Evolutionary conservation across 345 rosid species (phyloP).

Genomic region (Gossypium raimondii): DNA sequence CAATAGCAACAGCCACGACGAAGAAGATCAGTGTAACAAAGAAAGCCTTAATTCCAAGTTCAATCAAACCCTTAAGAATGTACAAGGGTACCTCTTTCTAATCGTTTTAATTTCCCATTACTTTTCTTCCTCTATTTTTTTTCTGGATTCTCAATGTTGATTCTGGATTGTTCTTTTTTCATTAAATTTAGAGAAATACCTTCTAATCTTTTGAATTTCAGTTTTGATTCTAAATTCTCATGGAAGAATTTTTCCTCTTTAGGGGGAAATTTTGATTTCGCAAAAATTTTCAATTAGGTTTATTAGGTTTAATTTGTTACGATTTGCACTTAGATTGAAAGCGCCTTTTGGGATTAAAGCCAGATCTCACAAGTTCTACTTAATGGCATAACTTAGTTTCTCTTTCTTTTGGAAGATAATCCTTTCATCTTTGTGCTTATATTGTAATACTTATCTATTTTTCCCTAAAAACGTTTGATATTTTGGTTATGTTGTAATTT

Average conservation of each 20-base stretch:
- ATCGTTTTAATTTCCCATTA: not conserved
- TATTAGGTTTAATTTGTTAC: not conserved
- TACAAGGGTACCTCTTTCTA: slow-evolving; percentile 53
- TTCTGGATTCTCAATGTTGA: slow-evolving; percentile 1
- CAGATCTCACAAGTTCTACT: slow-evolving; percentile 22
- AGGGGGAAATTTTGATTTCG: not conserved
- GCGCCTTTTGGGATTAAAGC: slow-evolving; percentile 12
- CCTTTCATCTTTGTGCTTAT: too few species aligned
- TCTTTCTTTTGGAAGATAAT: not conserved
- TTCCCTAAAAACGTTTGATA: not conserved
- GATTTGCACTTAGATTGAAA: not conserved
- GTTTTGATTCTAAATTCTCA: not conserved
- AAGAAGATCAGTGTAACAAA: slow-evolving; percentile 22
- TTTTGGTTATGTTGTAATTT: slow-evolving; percentile 5
- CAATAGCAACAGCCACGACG: slow-evolving; percentile 18
- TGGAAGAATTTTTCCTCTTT: not conserved
- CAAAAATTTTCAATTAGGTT: not conserved
- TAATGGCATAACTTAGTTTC: slow-evolving; percentile 1
- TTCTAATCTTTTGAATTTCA: slow-evolving; percentile 13
- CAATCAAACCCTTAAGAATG: slow-evolving; percentile 83
- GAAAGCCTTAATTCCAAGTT: slow-evolving; percentile 72
- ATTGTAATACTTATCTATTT: not conserved
- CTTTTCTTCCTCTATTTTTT: not conserved
- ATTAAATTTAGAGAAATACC: slow-evolving; percentile 11
- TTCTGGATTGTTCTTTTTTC: not conserved